These are phyloP conservation scores for Erythrophleum ivorense DNA, from an alignment of 331 rosid genomes.

Conservation along the genomic window DNA sequence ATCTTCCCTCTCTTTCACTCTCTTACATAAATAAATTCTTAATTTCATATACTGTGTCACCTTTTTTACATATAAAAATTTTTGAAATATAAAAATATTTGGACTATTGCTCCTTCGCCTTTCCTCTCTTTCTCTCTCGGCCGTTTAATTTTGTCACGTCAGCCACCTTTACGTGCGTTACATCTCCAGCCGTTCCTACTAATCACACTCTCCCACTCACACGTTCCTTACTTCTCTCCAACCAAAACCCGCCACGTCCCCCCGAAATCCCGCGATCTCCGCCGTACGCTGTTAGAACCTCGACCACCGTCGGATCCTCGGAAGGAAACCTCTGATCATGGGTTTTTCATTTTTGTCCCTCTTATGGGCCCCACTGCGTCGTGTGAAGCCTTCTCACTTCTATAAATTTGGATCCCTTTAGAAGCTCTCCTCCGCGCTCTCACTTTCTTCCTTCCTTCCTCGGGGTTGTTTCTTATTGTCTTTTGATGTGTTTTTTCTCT, in stretches of 20 bases:
- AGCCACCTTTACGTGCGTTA: slow-evolving; percentile 3
- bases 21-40: too few relatives aligned
- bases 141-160: slow-evolving; percentile 26
- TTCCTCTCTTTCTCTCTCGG: neutral
- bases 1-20: too few relatives aligned
- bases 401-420: slow-evolving; percentile 36
- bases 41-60: too few relatives aligned
- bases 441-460: neutral
- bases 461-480: neutral
- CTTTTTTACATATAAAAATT: too few relatives aligned
- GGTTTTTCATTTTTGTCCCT: slow-evolving; percentile 11
- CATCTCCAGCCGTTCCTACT: neutral
- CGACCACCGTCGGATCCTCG: neutral
- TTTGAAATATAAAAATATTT: too few relatives aligned
- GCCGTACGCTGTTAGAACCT: neutral
- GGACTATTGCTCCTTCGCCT: neutral
- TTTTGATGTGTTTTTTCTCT: neutral
- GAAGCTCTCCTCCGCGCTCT: neutral
- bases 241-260: neutral
- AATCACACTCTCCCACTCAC: neutral
- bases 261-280: neutral
- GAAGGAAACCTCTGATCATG: neutral
- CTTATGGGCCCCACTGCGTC: neutral
- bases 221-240: neutral
- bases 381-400: slow-evolving; percentile 26